Evolutionary conservation across 495 filamentous ascomycete species (phyloP).

Genomic region (Penicillium antarcticum): DNA sequence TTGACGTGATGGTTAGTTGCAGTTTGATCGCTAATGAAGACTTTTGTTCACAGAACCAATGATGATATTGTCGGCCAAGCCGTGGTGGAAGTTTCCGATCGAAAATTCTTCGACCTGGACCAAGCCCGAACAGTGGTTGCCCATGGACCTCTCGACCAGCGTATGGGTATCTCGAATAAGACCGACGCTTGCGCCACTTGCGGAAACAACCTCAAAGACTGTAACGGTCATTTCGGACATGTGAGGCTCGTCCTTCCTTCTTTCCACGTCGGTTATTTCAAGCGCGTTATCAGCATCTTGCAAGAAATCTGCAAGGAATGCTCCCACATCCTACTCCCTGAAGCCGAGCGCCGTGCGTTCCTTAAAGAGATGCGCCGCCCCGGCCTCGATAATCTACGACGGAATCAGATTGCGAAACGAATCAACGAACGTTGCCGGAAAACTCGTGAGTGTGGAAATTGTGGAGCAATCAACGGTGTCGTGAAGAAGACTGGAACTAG

Average conservation of each 20-base stretch:
- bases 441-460: constrained; percentile 70
- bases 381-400: constrained; percentile 79
- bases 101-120: constrained; percentile 84
- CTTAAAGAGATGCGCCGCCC: constrained; percentile 76
- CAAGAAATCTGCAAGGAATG: constrained; percentile 87
- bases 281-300: constrained; percentile 80
- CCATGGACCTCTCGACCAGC: constrained; percentile 82
- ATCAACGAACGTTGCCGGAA: constrained; percentile 88
- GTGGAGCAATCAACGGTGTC: constrained; percentile 76
- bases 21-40: constrained; percentile 18
- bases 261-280: constrained; percentile 95
- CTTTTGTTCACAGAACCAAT: constrained; percentile 57
- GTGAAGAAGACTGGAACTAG: constrained; percentile 77
- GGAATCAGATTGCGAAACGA: constrained; percentile 74
- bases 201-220: constrained; percentile 67
- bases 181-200: constrained; percentile 76
- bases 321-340: constrained; percentile 70
- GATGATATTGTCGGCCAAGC: constrained; percentile 93
- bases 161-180: constrained; percentile 85
- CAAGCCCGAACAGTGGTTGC: constrained; percentile 64
- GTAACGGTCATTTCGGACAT: constrained; percentile 94
- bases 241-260: constrained; percentile 83
- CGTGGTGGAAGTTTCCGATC: constrained; percentile 86
- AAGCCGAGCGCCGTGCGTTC: constrained; percentile 66
- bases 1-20: constrained; percentile 9